These are phyloP conservation scores for Biscogniauxia marginata DNA, from an alignment of 2,329 filamentous ascomycete genomes.

Conservation along the genomic window DNA sequence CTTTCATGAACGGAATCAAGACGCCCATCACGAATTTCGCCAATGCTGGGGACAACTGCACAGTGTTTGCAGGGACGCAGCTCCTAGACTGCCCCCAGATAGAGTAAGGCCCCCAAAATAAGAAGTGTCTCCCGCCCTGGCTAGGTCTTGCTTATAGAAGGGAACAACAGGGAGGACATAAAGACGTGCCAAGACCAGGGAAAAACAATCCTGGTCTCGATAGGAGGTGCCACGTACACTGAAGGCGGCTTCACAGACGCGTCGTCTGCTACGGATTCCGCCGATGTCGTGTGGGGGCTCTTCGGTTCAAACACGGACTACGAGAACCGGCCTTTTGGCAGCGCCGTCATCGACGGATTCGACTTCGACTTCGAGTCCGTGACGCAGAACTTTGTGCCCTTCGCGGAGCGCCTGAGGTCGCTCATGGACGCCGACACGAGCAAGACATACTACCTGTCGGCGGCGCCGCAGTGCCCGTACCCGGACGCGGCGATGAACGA, in stretches of 20 bases:
- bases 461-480: conserved; percentile 67
- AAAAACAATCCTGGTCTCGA: conserved; percentile 71
- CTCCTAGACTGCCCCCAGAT: conserved; percentile 63
- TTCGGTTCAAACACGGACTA: conserved; percentile 59
- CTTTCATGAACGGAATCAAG: conserved; percentile 60
- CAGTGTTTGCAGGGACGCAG: conserved; percentile 54
- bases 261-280: conserved; percentile 51
- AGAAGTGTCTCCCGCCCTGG: not conserved
- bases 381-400: conserved; percentile 58
- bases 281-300: conserved; percentile 65
- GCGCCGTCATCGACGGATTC: conserved; percentile 68
- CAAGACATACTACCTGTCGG: conserved; percentile 59
- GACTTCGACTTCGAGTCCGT: conserved; percentile 71
- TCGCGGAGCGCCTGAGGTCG: conserved; percentile 56
- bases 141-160: conserved; percentile 3
- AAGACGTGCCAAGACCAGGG: conserved; percentile 60
- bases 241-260: conserved; percentile 64
- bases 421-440: conserved; percentile 51
- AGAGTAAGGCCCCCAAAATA: conserved; percentile 46
- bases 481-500: conserved; percentile 60
- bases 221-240: conserved; percentile 69
- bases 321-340: conserved; percentile 64
- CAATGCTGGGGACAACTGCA: conserved; percentile 62
- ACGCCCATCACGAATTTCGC: conserved; percentile 61
- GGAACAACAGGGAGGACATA: conserved; percentile 44